Evolutionary conservation across 1,284 basidiomycete genomes (phyloP), one percentile per base, ranked within the genome.

Genomic region (Volvariella volvacea): DNA sequence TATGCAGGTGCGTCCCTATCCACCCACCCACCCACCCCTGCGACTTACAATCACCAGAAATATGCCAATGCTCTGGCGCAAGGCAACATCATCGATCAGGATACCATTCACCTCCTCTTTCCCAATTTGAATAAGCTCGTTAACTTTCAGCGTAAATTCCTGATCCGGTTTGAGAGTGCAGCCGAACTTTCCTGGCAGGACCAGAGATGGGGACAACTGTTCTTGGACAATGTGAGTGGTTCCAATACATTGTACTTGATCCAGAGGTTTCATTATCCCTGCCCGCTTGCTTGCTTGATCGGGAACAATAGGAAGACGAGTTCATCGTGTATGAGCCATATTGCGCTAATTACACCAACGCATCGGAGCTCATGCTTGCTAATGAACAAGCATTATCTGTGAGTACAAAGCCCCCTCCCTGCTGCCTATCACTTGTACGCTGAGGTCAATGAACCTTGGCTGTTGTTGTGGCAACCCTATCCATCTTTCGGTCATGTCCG

Each of bases 251-350:
- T 55, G 48, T 62, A 50, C 58, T 60, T 61, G 64, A 61, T 70
- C 45, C 44, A 53, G 67, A 51, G 43, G 48, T 60, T 53, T 56
- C 56, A 62, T 64, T 66, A 51, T 57, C 48, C 55, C 60, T 49
- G 61, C 39, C 33, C 63, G 57, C 62, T 15, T 46, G 50, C 57
- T 55, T 55, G 43, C 41, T 56, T 15, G 14, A 36, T 36, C 19
- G 7, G 34, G 34, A 36, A 36, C 34, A 73, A 74, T 72, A 93
- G 88, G 95, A 99, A 74, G 80, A 90, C 47, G 89, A 92, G 54
- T 96, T 97, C 60, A 77, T 82, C 39, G 89, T 92, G 31, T 99
- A 99, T 65, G 93, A 96, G 59, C 93, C 94, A 3, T 99, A 97
- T 64, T 99, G 95, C 64, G 92, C 92, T 38, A 98, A 99, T 67